These are phyloP conservation scores for Phaeosphaeriaceae sp. DNA, from an alignment of 2,329 filamentous ascomycete species.

Conservation along the genomic window DNA sequence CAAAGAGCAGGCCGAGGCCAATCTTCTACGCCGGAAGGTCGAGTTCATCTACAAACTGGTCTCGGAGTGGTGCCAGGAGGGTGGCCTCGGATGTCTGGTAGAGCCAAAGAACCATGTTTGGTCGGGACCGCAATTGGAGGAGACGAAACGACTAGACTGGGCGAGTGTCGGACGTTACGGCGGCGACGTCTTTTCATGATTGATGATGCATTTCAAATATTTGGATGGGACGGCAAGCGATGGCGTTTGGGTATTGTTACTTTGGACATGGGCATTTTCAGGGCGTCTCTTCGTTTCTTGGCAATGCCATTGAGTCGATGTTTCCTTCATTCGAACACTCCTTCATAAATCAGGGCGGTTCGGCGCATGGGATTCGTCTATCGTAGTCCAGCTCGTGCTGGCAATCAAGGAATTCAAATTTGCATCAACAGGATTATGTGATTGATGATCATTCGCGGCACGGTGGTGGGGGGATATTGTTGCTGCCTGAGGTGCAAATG, in stretches of 20 bases:
- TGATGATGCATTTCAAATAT: constrained; percentile 15
- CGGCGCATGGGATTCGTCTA: constrained; percentile 14
- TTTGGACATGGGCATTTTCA: constrained; percentile 38
- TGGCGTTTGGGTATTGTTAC: constrained; percentile 40
- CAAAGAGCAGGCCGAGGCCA: constrained; percentile 69
- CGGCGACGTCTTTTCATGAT: constrained; percentile 52
- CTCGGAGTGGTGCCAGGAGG: constrained; percentile 74
- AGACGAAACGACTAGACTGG: constrained; percentile 56
- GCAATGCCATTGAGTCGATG: constrained; percentile 20
- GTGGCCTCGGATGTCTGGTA: constrained; percentile 67
- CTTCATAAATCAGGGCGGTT: constrained; percentile 23
- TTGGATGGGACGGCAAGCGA: constrained; percentile 33
- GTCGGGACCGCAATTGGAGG: constrained; percentile 54
- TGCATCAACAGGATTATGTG: neutral
- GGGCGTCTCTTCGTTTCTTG: constrained; percentile 29
- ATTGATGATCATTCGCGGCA: neutral
- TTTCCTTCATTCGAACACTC: constrained; percentile 34
- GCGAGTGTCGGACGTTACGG: constrained; percentile 59
- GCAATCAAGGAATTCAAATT: constrained; percentile 9
- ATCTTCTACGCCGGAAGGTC: constrained; percentile 77
- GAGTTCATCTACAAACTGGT: constrained; percentile 74
- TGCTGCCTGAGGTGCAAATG: constrained; percentile 21
- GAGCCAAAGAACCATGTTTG: constrained; percentile 50
- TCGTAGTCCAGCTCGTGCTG: constrained; percentile 19
- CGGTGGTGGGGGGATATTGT: constrained; percentile 11